These are phyloP conservation scores for Cryphonectria carpinicola DNA, from an alignment of 2,329 filamentous ascomycete species.

Conservation along the genomic window DNA sequence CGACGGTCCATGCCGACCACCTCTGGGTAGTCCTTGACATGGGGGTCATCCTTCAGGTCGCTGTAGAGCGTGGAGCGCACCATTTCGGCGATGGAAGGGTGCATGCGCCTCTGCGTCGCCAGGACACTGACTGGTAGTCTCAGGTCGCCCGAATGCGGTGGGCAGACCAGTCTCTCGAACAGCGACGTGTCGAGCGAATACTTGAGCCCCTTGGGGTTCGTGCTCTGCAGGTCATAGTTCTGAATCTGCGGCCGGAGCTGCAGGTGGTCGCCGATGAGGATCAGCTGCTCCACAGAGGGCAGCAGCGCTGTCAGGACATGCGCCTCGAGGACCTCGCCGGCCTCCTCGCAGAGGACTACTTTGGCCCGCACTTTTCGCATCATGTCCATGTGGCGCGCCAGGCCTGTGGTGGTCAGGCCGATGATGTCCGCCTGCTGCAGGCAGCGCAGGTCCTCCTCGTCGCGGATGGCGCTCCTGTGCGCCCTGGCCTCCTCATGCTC, in stretches of 20 bases:
- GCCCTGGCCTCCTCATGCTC: conserved; percentile 20
- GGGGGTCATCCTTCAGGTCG: conserved; percentile 53
- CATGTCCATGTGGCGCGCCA: conserved; percentile 55
- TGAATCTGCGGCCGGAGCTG: conserved; percentile 64
- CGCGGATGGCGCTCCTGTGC: background rate
- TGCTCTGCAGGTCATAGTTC: conserved; percentile 57
- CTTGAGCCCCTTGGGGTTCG: conserved; percentile 49
- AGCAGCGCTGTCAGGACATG: conserved; percentile 64
- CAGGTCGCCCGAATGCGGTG: conserved; percentile 11
- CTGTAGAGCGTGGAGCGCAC: conserved; percentile 63
- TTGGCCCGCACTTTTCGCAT: conserved; percentile 56
- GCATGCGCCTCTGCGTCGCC: conserved; percentile 63
- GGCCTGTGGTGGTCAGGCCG: conserved; percentile 62
- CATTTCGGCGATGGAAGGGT: conserved; percentile 62
- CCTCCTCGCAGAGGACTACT: conserved; percentile 69
- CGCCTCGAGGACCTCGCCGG: conserved; percentile 68
- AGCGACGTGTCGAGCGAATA: conserved; percentile 63
- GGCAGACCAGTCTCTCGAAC: conserved; percentile 60
- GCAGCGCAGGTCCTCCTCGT: conserved; percentile 35
- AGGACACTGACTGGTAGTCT: conserved; percentile 25
- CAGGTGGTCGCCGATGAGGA: conserved; percentile 67
- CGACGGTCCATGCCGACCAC: conserved; percentile 57
- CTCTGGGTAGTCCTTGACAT: conserved; percentile 45
- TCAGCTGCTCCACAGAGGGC: conserved; percentile 62
- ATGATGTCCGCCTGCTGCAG: conserved; percentile 51